These are phyloP conservation scores for Cytospora schulzeri DNA, from an alignment of 2,329 filamentous ascomycete species.

Conservation along the genomic window DNA sequence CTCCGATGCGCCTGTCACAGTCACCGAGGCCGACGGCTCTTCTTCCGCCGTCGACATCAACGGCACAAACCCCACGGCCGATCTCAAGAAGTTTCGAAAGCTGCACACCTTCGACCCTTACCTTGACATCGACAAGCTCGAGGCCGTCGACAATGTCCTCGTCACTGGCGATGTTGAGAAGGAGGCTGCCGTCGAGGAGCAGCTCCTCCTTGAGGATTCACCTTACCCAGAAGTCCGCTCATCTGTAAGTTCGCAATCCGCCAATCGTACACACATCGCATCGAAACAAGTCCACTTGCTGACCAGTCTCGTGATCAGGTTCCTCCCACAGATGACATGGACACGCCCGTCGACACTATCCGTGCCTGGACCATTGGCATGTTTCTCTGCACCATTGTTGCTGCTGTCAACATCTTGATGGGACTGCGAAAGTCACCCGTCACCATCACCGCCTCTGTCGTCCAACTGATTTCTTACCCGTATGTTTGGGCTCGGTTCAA, in stretches of 20 bases:
- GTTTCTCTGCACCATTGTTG: conserved; percentile 6
- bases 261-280: not conserved
- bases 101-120: conserved; percentile 15
- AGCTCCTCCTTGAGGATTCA: conserved; percentile 15
- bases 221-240: conserved; percentile 33
- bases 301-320: conserved; percentile 1
- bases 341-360: conserved; percentile 13
- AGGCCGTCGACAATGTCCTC: conserved; percentile 16
- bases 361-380: conserved; percentile 15
- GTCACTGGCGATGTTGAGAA: conserved; percentile 2
- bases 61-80: not conserved
- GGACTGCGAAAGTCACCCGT: conserved; percentile 13
- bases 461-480: conserved; percentile 13
- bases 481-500: not conserved
- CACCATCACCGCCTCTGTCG: conserved; percentile 6
- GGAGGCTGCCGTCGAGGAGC: conserved; percentile 7
- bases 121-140: conserved; percentile 15
- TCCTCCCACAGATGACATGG: conserved; percentile 10
- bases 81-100: conserved; percentile 17
- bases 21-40: not conserved
- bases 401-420: conserved; percentile 13
- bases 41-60: not conserved
- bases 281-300: not conserved
- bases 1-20: conserved; percentile 3
- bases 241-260: conserved; percentile 30